phyloP scores from a whole-genome alignment of 2,329 filamentous ascomycete genomes.

The Fusarium redolens region DNA sequence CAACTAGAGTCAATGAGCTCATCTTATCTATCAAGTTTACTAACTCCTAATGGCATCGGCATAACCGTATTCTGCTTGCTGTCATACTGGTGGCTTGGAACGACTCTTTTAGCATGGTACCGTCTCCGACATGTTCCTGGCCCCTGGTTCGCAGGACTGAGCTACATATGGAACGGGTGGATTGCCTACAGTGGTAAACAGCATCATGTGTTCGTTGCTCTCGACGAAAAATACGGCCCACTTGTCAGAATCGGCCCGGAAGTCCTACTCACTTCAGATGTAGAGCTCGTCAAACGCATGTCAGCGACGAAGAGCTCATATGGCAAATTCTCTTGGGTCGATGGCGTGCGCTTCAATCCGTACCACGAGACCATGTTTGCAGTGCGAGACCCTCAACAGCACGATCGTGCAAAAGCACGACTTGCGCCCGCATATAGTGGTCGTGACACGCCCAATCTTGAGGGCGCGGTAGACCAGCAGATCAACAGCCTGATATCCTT shows the following conservation, averaged over 20 bases:
- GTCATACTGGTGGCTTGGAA: neutral
- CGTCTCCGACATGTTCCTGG: constrained; percentile 4
- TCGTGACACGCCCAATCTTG: neutral
- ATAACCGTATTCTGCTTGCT: rapidly evolving
- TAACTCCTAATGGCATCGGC: rapidly evolving
- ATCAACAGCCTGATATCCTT: neutral
- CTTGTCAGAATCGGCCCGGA: neutral
- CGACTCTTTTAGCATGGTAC: neutral
- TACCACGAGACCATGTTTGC: neutral
- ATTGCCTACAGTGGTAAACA: neutral
- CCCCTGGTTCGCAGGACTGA: neutral
- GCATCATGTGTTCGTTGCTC: neutral
- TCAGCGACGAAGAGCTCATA: constrained; percentile 1
- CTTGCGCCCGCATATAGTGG: neutral
- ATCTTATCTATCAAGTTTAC: rapidly evolving
- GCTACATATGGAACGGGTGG: constrained; percentile 4
- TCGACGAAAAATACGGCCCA: neutral
- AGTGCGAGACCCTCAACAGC: neutral
- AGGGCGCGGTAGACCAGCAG: neutral
- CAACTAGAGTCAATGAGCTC: neutral
- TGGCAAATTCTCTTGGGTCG: neutral
- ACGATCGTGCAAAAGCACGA: neutral
- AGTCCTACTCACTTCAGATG: neutral
- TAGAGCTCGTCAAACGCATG: neutral
- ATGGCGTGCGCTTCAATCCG: neutral